These are phyloP conservation scores for Rosa chinensis DNA, from an alignment of 306 rosid species.

Conservation along the genomic window DNA sequence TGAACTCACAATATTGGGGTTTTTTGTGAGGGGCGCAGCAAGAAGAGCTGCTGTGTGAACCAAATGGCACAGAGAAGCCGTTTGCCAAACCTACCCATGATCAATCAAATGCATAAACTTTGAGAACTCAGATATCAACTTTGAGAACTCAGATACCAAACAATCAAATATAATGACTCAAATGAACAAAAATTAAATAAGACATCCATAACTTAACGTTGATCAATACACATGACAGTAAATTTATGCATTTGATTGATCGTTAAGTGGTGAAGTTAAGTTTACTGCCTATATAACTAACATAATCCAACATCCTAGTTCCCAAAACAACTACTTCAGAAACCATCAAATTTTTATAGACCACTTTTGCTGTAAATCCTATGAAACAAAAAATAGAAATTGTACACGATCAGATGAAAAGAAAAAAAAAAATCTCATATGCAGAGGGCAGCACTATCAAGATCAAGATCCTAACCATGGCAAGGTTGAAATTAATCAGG, in stretches of 20 bases:
- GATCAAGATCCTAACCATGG: constrained; percentile 18
- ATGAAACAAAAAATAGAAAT: constrained; percentile 11
- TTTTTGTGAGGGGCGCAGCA: constrained; percentile 69
- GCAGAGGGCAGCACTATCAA: neutral
- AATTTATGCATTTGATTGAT: too few species aligned
- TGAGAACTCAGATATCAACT: neutral
- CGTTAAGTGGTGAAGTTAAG: too few species aligned
- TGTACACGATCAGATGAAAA: neutral
- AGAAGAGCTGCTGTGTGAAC: constrained; percentile 87
- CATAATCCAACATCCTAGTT: too few species aligned
- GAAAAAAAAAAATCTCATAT: neutral
- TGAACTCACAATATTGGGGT: constrained; percentile 71
- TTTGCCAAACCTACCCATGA: constrained; percentile 74
- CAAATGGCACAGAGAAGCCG: constrained; percentile 92
- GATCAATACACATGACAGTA: too few species aligned
- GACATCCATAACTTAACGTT: too few species aligned
- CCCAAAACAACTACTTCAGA: too few species aligned
- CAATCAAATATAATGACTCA: neutral
- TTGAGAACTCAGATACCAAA: neutral
- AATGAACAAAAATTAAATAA: constrained; percentile 16
- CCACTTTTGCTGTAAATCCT: constrained; percentile 41
- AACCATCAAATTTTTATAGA: too few species aligned
- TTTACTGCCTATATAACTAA: too few species aligned
- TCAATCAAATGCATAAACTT: constrained; percentile 10
- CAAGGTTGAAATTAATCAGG: constrained; percentile 25